A percentile compares a stretch with the other conserved stretches of the same genome.
Conservation (phyloP, 2,329 filamentous ascomycete species). For the Raffaelea ambrosiae region DNA sequence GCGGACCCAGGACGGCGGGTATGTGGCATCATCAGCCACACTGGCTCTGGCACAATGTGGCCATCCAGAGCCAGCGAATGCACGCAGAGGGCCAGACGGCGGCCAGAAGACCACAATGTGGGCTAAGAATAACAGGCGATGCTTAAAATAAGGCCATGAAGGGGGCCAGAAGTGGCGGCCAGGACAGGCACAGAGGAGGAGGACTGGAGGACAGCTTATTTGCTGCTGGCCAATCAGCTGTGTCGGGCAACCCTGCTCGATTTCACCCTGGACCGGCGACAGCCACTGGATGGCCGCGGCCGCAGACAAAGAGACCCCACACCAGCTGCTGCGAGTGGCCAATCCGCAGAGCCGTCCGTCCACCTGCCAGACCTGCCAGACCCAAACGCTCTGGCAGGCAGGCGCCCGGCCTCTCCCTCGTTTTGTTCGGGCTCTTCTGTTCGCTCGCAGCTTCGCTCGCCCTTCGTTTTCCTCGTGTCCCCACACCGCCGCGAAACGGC, state of each 20-base stretch:
- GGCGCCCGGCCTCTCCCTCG: background rate
- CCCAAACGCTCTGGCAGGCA: too few species aligned
- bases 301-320: too few species aligned
- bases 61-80: too few species aligned
- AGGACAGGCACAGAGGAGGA: background rate
- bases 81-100: too few species aligned
- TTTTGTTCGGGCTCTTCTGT: background rate
- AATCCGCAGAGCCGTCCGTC: too few species aligned
- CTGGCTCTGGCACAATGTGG: too few species aligned
- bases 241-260: background rate
- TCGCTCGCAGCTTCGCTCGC: background rate
- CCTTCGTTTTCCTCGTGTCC: conserved; percentile 11
- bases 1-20: background rate
- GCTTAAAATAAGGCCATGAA: background rate
- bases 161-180: too few species aligned
- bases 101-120: background rate
- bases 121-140: background rate
- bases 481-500: conserved; percentile 13
- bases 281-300: background rate
- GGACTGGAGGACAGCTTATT: background rate
- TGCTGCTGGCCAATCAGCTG: background rate
- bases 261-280: background rate
- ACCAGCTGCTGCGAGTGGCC: background rate
- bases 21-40: too few species aligned
- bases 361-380: too few species aligned